A percentile compares a stretch with the other conserved stretches of the same genome.
phyloP scores from a whole-genome alignment of 2,329 filamentous ascomycete genomes.

The Neonectria neomacrospora region DNA sequence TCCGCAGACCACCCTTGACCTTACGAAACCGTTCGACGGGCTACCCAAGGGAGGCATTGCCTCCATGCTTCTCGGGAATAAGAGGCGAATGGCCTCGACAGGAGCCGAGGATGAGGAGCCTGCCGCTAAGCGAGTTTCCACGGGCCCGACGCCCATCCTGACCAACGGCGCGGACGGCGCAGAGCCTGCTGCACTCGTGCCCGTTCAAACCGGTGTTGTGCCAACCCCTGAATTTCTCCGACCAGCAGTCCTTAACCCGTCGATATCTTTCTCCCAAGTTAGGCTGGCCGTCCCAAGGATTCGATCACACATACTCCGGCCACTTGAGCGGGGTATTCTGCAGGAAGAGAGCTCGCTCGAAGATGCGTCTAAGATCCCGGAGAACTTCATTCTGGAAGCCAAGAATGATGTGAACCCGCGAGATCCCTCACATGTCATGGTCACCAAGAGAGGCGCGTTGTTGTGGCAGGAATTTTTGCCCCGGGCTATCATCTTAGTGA shows the following conservation, averaged over 20 bases:
- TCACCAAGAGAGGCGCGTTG: constrained; percentile 81
- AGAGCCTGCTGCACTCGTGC: constrained; percentile 75
- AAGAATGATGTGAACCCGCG: constrained; percentile 81
- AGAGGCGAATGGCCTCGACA: constrained; percentile 79
- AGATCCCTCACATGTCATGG: constrained; percentile 85
- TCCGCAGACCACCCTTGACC: constrained; percentile 85
- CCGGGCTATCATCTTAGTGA: constrained; percentile 85
- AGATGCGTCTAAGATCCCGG: constrained; percentile 70
- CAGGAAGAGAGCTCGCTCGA: constrained; percentile 64
- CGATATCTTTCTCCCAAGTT: constrained; percentile 83
- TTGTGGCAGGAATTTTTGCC: constrained; percentile 97
- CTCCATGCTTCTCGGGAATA: constrained; percentile 89
- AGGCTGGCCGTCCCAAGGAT: constrained; percentile 90
- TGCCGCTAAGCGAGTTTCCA: constrained; percentile 62
- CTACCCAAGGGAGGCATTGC: constrained; percentile 89
- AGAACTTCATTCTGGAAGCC: constrained; percentile 86
- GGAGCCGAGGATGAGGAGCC: constrained; percentile 81
- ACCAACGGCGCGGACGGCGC: constrained; percentile 81
- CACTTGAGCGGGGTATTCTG: constrained; percentile 75
- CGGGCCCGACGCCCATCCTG: constrained; percentile 79
- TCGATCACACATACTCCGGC: constrained; percentile 82
- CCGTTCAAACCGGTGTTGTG: constrained; percentile 68
- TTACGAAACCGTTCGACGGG: constrained; percentile 94
- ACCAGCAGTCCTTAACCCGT: constrained; percentile 86
- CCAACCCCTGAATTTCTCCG: constrained; percentile 85